Conservation (phyloP, 805 yeast species). For the Yarrowia divulgata region DNA sequence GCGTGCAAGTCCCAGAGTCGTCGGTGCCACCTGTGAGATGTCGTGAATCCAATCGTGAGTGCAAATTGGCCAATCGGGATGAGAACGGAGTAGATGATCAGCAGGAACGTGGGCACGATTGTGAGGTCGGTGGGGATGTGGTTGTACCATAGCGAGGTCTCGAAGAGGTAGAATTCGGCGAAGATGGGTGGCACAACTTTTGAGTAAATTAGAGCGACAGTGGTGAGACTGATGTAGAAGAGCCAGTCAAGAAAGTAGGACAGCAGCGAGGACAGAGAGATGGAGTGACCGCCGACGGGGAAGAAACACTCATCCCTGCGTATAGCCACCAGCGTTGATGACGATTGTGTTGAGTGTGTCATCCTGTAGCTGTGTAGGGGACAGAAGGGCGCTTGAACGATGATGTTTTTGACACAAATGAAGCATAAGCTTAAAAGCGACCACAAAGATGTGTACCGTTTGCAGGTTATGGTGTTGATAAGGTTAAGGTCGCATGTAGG, state of each 20-base stretch:
- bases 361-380: slow-evolving; percentile 1
- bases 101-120: slow-evolving; percentile 10
- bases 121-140: slow-evolving; percentile 19
- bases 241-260: slow-evolving; percentile 13
- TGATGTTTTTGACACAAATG: not conserved
- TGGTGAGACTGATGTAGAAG: slow-evolving; percentile 9
- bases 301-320: slow-evolving; percentile 30
- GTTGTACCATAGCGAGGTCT: not conserved
- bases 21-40: slow-evolving; percentile 5
- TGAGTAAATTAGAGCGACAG: slow-evolving; percentile 1
- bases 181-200: not conserved
- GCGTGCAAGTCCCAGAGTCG: slow-evolving; percentile 27
- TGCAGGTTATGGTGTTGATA: not conserved
- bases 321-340: slow-evolving; percentile 21
- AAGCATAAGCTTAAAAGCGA: not conserved
- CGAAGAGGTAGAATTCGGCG: slow-evolving; percentile 13
- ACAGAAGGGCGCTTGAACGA: not conserved
- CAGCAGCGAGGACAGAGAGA: slow-evolving; percentile 11
- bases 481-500: slow-evolving; percentile 11
- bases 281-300: not conserved
- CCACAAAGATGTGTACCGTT: not conserved
- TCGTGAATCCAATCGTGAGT: slow-evolving; percentile 9
- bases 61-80: slow-evolving; percentile 16
- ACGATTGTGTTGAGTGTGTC: slow-evolving; percentile 10
- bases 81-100: slow-evolving; percentile 4